Conservation (phyloP, 176 grass and related monocot species). For the Oryza nivara region DNA sequence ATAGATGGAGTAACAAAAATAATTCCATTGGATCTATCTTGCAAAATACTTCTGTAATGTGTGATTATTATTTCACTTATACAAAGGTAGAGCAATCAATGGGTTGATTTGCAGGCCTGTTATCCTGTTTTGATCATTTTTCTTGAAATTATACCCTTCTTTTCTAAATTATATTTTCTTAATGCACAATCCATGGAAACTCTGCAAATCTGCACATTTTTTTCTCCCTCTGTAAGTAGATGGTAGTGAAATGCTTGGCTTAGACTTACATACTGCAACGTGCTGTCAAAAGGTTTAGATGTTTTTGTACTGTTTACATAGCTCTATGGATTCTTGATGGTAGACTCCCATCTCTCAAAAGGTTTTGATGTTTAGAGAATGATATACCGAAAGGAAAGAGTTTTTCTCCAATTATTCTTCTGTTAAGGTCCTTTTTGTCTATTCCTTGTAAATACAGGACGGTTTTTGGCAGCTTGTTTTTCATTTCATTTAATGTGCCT, state of each 20-base stretch:
- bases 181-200: background rate
- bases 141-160: background rate
- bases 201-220: background rate
- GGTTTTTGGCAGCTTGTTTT: background rate
- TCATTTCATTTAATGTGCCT: slow-evolving; percentile 9
- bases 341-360: slow-evolving; percentile 4
- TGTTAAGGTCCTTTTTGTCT: slow-evolving; percentile 3
- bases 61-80: too few relatives aligned
- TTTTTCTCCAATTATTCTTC: slow-evolving; percentile 2
- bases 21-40: background rate
- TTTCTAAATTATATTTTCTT: background rate
- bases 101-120: background rate
- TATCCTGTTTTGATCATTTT: background rate
- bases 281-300: slow-evolving; percentile 1
- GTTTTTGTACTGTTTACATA: too few relatives aligned
- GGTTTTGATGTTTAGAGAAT: background rate
- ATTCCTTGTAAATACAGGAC: slow-evolving; percentile 14
- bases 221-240: background rate
- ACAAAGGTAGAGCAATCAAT: background rate
- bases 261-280: slow-evolving; percentile 2
- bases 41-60: background rate
- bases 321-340: background rate
- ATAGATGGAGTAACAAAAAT: too few relatives aligned
- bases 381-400: background rate
- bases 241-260: background rate